Conservation (phyloP, 2,329 filamentous ascomycete genomes). For the Clonostachys rosea region DNA sequence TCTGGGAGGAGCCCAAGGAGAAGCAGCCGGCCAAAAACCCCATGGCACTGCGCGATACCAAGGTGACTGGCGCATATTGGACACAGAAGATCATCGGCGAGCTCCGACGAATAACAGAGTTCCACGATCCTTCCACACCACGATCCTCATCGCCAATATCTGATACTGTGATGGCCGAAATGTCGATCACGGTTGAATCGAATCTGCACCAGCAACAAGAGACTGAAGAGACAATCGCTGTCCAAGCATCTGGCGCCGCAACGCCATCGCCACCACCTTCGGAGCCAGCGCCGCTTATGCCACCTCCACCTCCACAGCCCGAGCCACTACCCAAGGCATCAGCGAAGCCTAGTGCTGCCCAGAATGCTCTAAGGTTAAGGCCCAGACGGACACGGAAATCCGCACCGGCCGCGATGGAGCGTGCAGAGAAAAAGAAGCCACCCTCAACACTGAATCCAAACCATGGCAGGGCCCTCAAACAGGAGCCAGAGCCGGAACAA, state of each 20-base stretch:
- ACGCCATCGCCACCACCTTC: too few relatives aligned
- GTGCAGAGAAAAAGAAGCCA: conserved; percentile 12
- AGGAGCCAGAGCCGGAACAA: conserved; percentile 2
- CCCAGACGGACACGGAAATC: conserved; percentile 30
- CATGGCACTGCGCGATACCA: not conserved
- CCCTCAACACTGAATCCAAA: conserved; percentile 28
- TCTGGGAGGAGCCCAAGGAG: conserved; percentile 50
- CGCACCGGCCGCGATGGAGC: conserved; percentile 26
- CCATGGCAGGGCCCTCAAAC: conserved; percentile 21
- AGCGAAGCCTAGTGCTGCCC: conserved; percentile 1
- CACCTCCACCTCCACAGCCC: not conserved
- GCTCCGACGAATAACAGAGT: conserved; percentile 16
- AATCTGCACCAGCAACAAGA: not conserved
- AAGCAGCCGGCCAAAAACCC: conserved; percentile 10
- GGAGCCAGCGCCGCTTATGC: not conserved
- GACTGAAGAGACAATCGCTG: not conserved
- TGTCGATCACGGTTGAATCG: not conserved
- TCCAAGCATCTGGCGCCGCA: not conserved
- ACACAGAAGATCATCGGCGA: conserved; percentile 4
- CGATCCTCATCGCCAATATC: not conserved
- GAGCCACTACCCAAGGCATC: not conserved
- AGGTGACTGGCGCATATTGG: not conserved
- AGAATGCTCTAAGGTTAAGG: conserved; percentile 10
- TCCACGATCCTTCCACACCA: conserved; percentile 10
- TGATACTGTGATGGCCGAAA: not conserved